Base-by-base conservation (phyloP, 2,329 filamentous ascomycete species). In the Helotiales sp. region DNA sequence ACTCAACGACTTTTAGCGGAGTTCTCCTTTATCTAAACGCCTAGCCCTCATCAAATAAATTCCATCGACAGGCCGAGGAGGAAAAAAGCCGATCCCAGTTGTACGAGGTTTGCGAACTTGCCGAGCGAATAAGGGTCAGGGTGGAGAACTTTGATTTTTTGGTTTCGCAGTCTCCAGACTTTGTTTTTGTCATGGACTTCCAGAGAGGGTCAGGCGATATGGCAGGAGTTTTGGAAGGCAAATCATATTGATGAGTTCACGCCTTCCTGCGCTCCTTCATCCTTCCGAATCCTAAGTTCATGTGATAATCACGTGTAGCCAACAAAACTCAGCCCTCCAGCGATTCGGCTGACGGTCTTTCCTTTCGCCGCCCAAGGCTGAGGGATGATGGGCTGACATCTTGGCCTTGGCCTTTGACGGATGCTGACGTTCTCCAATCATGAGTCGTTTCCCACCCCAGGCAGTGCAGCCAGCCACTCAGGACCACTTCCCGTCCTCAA, bases 241-340 rank as follows among this genome's bases (percentile, higher is more conserved):
- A 60, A 28, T 60, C 37, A 60, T 45, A 15, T 45, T 20, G 15
- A 45, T 20, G 24, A 28, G 13, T 11, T 60, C 22, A 60, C 45
- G 57, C 57, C 57, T 47, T 60, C 55, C 22, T 60, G 17, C 57
- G 11, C 11, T 43, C 57, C 57, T 43, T 60, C 57, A 45, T 60
- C 37, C 57, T 45, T 60, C 57, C 13, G 11, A 45, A 40, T 59
- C 32, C 32, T 59, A 15, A 22, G 10, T 8, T 43, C 32, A 28
- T 15, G 22, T 43, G 22, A 11, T n/a, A 20, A 26, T 60, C 57
- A 60, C 57, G 57, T 60, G 57, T 10, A n/a, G 6, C 22, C 10
- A 32, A 20, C 15, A 45, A 30, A 30, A 8, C 57, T 47, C 57
- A 45, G 37, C 57, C 22, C 32, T 47, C 57, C 34, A 45, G 22